Evolutionary conservation across 495 filamentous ascomycete genomes (phyloP), one percentile per base, ranked within the genome.

Genomic region (Trichoderma orchidacearum): DNA sequence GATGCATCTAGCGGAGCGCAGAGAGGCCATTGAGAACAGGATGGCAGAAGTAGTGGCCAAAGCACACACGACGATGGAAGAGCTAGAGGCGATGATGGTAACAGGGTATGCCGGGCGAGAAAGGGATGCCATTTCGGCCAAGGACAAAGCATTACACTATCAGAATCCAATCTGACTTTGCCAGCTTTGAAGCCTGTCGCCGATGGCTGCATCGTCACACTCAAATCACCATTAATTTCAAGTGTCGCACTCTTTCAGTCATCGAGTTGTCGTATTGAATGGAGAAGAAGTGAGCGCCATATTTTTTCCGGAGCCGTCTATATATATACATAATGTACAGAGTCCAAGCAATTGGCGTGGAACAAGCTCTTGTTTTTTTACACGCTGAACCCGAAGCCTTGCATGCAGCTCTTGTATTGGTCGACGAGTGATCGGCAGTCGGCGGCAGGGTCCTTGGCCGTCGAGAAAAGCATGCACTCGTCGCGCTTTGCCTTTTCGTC

Each of bases 391-490:
- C 93, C 93, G 66, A 85, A 97, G 18, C 90, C 86, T 35, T 82
- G 82, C 93, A 98, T 98, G 68, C 93, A 98, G 55, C 71, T 81
- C 79, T 85, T 83, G 73, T 98, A 98, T 62, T 84, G 80, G 13
- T 90, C 83, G 60, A 98, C 86, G 56, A 84, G 80, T 13, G 84
- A 76, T 68, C 83, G 75, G 75, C 93, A 98, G 59, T 91, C 89
- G 61, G 77, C 67, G 63, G 88, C 79, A 29, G 90, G 85, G 64
- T 94, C 82, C 57, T 82, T 79, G 59, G 81, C 75, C 59, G 81
- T 89, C 56, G 86, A 90, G 72, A 97, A 96, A 17, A 98, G 86
- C 92, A 98, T 96, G 77, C 93, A 98, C 73, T 98, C 93, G 70
- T 98, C 93, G 58, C 93, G 89, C 58, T 76, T 72, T 57, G 87